These are phyloP conservation scores for Dictyostelium firmibasis DNA, from an alignment of 78 protist species.

Conservation along the genomic window DNA sequence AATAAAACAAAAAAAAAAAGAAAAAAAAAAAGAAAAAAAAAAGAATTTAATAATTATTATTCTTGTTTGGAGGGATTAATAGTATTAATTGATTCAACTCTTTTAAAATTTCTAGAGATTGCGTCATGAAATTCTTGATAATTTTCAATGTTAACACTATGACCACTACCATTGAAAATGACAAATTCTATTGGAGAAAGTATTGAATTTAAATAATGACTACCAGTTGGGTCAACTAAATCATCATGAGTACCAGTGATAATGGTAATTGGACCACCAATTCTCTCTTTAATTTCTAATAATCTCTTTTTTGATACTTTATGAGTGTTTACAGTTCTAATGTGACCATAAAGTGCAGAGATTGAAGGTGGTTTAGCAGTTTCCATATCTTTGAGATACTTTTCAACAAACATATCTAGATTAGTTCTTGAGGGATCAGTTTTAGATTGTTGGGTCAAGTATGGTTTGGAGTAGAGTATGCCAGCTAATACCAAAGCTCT, in stretches of 20 bases:
- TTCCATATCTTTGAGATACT: background rate
- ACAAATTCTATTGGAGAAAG: slow-evolving; percentile 49
- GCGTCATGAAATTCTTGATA: slow-evolving; percentile 56
- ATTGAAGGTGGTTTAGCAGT: background rate
- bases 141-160: slow-evolving; percentile 60
- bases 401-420: background rate
- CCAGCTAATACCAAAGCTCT: background rate
- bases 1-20: background rate
- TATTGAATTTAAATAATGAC: background rate
- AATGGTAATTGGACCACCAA: slow-evolving; percentile 17
- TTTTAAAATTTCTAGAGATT: slow-evolving; percentile 28
- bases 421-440: background rate
- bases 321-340: slow-evolving; percentile 46
- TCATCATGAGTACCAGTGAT: slow-evolving; percentile 62
- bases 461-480: slow-evolving; percentile 27
- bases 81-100: background rate
- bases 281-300: background rate
- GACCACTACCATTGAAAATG: slow-evolving; percentile 53
- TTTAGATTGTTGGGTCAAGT: background rate
- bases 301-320: slow-evolving; percentile 8
- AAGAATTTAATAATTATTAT: background rate
- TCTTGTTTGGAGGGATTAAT: background rate
- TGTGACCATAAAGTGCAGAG: slow-evolving; percentile 26
- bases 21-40: too few relatives aligned
- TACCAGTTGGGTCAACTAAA: slow-evolving; percentile 24